Percentiles rank a stretch among this genome's conserved stretches.
Conservation (phyloP, 2,329 filamentous ascomycete species). For the Fusarium drepaniforme region DNA sequence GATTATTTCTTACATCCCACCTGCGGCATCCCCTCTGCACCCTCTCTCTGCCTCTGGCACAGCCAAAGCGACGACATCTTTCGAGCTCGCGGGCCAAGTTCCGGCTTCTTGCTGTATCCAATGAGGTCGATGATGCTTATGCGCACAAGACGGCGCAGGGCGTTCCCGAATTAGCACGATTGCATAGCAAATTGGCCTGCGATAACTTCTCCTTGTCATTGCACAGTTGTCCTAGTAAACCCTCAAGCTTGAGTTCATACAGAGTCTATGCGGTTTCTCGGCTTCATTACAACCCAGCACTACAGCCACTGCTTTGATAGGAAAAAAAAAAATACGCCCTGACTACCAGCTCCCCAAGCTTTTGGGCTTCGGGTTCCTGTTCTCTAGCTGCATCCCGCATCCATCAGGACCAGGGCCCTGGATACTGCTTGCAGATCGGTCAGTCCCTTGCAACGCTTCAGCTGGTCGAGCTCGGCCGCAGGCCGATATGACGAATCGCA, state of each 20-base stretch:
- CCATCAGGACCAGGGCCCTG: constrained; percentile 40
- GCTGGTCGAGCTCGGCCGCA: constrained; percentile 25
- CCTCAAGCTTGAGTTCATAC: neutral
- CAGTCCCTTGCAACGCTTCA: constrained; percentile 39
- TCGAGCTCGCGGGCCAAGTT: constrained; percentile 18
- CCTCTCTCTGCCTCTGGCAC: neutral
- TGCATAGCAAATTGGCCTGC: neutral
- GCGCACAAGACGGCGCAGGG: constrained; percentile 16
- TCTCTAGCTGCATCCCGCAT: constrained; percentile 41
- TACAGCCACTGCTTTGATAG: neutral
- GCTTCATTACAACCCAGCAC: neutral
- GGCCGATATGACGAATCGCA: constrained; percentile 39
- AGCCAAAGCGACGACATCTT: constrained; percentile 23
- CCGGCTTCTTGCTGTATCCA: constrained; percentile 18
- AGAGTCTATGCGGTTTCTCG: neutral
- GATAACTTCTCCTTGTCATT: neutral
- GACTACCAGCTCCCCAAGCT: constrained; percentile 12
- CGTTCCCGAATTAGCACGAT: neutral
- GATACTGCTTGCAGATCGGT: constrained; percentile 45
- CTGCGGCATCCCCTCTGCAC: constrained; percentile 19
- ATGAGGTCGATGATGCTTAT: constrained; percentile 8
- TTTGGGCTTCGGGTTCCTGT: constrained; percentile 29
- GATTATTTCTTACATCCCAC: constrained; percentile 46
- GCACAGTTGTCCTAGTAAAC: too few relatives aligned
- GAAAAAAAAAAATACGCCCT: neutral